A percentile compares a stretch with the other conserved stretches of the same genome.
Conservation (phyloP, 352 stramenopile species). For the Globisporangium takayamanum region DNA sequence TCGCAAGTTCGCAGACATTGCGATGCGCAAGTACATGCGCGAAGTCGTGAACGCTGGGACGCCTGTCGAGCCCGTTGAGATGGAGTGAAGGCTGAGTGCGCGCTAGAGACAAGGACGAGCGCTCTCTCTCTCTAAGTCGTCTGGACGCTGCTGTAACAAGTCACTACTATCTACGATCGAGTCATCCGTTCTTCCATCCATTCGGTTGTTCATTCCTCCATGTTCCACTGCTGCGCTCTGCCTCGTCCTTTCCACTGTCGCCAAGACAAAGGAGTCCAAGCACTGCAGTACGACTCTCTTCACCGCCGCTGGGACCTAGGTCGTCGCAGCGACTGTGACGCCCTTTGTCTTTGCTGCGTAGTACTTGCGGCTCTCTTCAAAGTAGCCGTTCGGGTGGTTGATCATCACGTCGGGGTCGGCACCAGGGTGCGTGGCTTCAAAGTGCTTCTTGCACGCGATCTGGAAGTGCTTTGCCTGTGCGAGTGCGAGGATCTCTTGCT, state of each 20-base stretch:
- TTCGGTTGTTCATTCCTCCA: too few species aligned
- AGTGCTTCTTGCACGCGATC: conserved; percentile 97
- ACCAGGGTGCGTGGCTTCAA: conserved; percentile 91
- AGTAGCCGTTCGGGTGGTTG: conserved; percentile 99
- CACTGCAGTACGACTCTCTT: not conserved
- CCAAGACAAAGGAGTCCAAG: too few species aligned
- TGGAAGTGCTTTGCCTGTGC: conserved; percentile 94
- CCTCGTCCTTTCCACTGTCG: too few species aligned
- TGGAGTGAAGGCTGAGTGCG: not conserved
- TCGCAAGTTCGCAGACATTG: conserved; percentile 58
- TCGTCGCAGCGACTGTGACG: conserved; percentile 33
- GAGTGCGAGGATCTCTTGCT: conserved; percentile 90
- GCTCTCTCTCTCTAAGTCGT: too few species aligned
- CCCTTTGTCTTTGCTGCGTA: conserved; percentile 79
- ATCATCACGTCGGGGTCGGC: conserved; percentile 88
- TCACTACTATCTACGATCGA: too few species aligned
- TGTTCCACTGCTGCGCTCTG: too few species aligned
- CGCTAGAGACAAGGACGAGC: not conserved
- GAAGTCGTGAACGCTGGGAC: conserved; percentile 27
- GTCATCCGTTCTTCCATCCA: too few species aligned
- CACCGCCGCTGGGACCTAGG: not conserved
- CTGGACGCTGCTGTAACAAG: too few species aligned
- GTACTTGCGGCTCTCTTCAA: conserved; percentile 94
- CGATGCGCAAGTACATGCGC: conserved; percentile 57
- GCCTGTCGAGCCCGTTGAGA: conserved; percentile 1